Evolutionary conservation across 495 filamentous ascomycete species (phyloP).

Genomic region (Haplographium delicatum): DNA sequence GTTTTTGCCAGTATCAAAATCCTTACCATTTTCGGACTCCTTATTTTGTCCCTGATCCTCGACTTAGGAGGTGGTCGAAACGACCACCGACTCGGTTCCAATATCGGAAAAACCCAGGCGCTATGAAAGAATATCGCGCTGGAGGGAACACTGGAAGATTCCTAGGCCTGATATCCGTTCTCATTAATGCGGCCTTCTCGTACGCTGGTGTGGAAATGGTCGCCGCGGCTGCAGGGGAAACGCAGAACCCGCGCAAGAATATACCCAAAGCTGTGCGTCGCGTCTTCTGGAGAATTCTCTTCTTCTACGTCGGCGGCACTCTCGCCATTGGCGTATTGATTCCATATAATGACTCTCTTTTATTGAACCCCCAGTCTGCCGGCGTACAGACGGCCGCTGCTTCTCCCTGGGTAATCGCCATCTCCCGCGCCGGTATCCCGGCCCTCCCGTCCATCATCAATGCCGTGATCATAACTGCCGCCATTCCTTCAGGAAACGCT

Average conservation of each 20-base stretch:
- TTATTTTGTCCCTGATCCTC: slow-evolving; percentile 47
- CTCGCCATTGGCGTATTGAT: slow-evolving; percentile 57
- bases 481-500: slow-evolving; percentile 65
- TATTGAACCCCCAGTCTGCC: slow-evolving; percentile 34
- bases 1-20: slow-evolving; percentile 55
- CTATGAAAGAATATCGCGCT: slow-evolving; percentile 50
- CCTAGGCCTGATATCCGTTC: slow-evolving; percentile 48
- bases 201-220: slow-evolving; percentile 52
- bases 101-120: slow-evolving; percentile 49
- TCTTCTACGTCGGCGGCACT: slow-evolving; percentile 72
- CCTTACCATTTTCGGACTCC: neutral
- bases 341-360: slow-evolving; percentile 43
- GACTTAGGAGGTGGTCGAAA: slow-evolving; percentile 40
- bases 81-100: slow-evolving; percentile 43
- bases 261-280: slow-evolving; percentile 68
- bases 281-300: slow-evolving; percentile 58
- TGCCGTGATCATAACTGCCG: slow-evolving; percentile 64
- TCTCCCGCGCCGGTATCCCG: slow-evolving; percentile 57
- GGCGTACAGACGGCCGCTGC: too few species aligned
- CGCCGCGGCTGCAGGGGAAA: slow-evolving; percentile 57
- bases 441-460: slow-evolving; percentile 62
- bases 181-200: slow-evolving; percentile 37
- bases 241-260: slow-evolving; percentile 69
- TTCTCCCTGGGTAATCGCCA: slow-evolving; percentile 68
- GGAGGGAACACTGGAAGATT: slow-evolving; percentile 62